Conservation (phyloP, 176 grass and related monocot species). For the Eleusine indica region DNA sequence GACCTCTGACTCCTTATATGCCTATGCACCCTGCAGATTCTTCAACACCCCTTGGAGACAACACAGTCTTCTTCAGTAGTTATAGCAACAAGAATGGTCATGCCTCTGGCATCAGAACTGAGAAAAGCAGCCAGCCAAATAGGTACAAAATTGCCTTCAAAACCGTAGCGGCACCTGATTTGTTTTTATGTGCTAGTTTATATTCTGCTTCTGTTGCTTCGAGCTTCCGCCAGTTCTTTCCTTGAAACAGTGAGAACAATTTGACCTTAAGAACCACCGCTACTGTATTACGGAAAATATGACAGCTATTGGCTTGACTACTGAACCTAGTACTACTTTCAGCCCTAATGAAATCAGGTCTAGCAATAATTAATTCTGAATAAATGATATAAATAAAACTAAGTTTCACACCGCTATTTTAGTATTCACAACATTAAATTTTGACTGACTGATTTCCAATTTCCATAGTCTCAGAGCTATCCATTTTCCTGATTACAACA, state of each 20-base stretch:
- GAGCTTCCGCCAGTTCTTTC: background rate
- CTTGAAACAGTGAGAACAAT: background rate
- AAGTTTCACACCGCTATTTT: background rate
- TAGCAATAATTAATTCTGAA: background rate
- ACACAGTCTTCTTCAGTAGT: constrained; percentile 5
- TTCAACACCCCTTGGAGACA: background rate
- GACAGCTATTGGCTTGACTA: no score
- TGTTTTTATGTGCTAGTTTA: background rate
- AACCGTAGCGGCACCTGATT: background rate
- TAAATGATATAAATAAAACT: background rate
- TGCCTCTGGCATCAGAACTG: background rate
- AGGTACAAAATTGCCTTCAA: constrained; percentile 20
- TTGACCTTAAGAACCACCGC: background rate
- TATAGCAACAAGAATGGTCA: background rate
- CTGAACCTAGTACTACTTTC: background rate
- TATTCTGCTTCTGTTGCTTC: background rate
- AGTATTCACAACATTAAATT: constrained; percentile 13
- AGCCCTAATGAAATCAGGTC: background rate
- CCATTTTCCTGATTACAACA: constrained; percentile 30
- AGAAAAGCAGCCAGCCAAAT: background rate
- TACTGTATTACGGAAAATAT: background rate
- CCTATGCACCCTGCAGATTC: background rate
- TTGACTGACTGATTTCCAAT: constrained; percentile 28
- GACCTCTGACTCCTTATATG: background rate
- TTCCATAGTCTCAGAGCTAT: constrained; percentile 8